Evolutionary conservation across 106 monocot genomes (phyloP).

Genomic region (Alisma plantagoaquatica): DNA sequence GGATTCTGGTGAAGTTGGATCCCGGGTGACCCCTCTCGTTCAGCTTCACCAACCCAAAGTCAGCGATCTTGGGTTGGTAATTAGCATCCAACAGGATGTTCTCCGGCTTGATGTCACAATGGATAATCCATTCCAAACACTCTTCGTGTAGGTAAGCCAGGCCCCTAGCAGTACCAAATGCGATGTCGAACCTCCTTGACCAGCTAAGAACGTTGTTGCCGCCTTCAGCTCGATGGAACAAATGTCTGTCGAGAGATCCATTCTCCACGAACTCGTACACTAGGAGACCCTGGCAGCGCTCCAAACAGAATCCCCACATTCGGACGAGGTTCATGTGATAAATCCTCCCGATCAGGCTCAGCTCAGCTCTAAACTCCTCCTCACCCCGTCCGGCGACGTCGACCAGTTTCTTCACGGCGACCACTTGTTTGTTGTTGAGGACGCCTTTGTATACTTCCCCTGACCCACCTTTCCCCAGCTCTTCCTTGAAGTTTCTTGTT

Average conservation of each 20-base stretch:
- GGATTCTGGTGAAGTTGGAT: conserved; percentile 3
- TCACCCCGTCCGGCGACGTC: conserved; percentile 40
- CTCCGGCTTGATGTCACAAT: conserved; percentile 88
- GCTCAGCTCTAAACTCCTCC: conserved; percentile 71
- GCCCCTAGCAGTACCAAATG: conserved; percentile 62
- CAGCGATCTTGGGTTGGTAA: conserved; percentile 79
- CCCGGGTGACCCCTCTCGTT: conserved; percentile 1
- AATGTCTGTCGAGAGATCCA: conserved; percentile 61
- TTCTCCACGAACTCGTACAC: conserved; percentile 80
- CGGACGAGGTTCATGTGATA: conserved; percentile 81
- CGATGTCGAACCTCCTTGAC: conserved; percentile 58
- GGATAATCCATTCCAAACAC: conserved; percentile 83
- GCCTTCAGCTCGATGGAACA: conserved; percentile 31
- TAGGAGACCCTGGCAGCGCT: conserved; percentile 61
- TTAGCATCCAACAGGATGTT: conserved; percentile 75
- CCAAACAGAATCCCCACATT: conserved; percentile 86
- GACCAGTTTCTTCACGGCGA: conserved; percentile 8
- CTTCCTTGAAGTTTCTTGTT: not conserved
- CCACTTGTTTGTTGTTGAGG: not conserved
- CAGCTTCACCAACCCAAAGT: conserved; percentile 74
- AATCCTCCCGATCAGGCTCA: conserved; percentile 70
- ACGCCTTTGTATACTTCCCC: conserved; percentile 15
- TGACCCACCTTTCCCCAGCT: conserved; percentile 1
- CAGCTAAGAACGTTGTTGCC: conserved; percentile 30
- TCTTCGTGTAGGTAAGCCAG: conserved; percentile 86